Conservation (phyloP, 352 stramenopile genomes). For the Pythium periplocum region DNA sequence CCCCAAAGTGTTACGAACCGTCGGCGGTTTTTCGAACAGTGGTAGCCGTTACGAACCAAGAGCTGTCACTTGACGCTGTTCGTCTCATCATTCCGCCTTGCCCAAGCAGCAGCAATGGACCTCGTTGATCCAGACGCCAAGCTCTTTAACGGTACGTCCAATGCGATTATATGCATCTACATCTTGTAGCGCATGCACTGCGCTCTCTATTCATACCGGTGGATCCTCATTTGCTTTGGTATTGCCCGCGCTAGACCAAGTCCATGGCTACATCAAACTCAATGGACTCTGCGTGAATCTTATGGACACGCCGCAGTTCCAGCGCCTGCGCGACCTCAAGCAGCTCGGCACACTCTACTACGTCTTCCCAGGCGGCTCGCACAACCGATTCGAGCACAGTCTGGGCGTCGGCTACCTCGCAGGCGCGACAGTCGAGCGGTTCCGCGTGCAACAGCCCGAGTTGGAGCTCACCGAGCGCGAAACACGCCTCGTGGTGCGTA, state of each 20-base stretch:
- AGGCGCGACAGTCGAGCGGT: constrained; percentile 76
- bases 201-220: not conserved
- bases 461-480: constrained; percentile 90
- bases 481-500: constrained; percentile 38
- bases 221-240: not conserved
- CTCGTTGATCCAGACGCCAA: constrained; percentile 25
- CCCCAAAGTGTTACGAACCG: too few species aligned
- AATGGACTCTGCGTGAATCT: constrained; percentile 74
- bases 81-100: too few species aligned
- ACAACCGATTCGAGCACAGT: constrained; percentile 96
- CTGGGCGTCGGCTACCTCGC: constrained; percentile 94
- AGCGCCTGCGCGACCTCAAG: constrained; percentile 92
- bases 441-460: constrained; percentile 83
- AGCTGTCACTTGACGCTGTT: too few species aligned
- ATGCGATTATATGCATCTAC: constrained; percentile 2
- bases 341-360: constrained; percentile 91
- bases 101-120: constrained; percentile 1
- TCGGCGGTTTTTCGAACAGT: too few species aligned
- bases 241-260: constrained; percentile 36
- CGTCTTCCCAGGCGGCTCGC: constrained; percentile 82
- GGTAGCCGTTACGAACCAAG: too few species aligned
- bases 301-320: constrained; percentile 92
- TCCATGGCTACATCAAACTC: constrained; percentile 79
- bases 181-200: not conserved
- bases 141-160: constrained; percentile 53